Evolutionary conservation across 768 basidiomycete species (phyloP).

Genomic region (Calocera viscosa): DNA sequence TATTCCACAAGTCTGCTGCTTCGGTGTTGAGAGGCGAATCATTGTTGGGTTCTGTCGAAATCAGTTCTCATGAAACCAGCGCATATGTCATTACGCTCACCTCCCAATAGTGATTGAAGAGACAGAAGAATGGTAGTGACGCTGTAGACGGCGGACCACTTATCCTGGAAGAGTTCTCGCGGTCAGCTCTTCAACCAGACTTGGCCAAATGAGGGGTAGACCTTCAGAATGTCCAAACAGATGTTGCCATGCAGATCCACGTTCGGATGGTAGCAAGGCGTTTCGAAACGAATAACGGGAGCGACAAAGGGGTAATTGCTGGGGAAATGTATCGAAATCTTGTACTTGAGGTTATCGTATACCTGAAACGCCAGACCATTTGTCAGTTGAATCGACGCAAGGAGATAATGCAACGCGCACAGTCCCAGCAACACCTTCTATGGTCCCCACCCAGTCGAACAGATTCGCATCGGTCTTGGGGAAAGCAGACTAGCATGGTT

Average conservation of each 20-base stretch:
- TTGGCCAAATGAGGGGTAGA: conserved; percentile 21
- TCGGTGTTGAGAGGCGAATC: conserved; percentile 81
- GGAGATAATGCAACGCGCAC: conserved; percentile 34
- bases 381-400: conserved; percentile 10
- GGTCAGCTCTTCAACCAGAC: neutral
- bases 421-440: conserved; percentile 68
- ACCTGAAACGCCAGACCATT: conserved; percentile 34
- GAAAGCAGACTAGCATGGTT: conserved; percentile 58
- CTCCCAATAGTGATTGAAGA: conserved; percentile 75
- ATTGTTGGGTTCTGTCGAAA: conserved; percentile 70
- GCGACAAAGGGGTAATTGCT: conserved; percentile 79
- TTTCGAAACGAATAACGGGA: conserved; percentile 75
- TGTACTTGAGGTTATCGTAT: conserved; percentile 67
- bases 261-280: conserved; percentile 85
- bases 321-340: conserved; percentile 74
- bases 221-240: conserved; percentile 81
- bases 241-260: conserved; percentile 72
- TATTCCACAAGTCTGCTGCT: conserved; percentile 69
- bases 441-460: conserved; percentile 82
- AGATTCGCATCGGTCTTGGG: conserved; percentile 77
- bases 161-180: conserved; percentile 41
- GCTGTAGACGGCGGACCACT: conserved; percentile 88
- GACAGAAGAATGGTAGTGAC: conserved; percentile 83
- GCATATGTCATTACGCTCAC: conserved; percentile 32
- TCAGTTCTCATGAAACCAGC: neutral